phyloP scores from a whole-genome alignment of 306 rosid species.

The Trifolium subterraneum region DNA sequence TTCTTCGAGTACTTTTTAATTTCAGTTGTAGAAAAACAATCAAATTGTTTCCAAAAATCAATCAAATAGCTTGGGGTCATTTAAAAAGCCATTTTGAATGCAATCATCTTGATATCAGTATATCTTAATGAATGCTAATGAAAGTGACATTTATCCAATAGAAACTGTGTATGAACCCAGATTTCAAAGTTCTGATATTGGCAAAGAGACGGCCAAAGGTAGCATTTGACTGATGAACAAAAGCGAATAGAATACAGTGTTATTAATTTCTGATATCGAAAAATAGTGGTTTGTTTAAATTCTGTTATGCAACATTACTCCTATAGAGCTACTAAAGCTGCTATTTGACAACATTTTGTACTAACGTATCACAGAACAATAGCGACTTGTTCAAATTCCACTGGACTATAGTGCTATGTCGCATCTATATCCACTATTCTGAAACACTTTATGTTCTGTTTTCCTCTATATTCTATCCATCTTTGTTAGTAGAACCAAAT shows the following conservation, averaged over 20 bases:
- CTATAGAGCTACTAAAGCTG: too few relatives aligned
- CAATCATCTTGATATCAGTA: constrained; percentile 7
- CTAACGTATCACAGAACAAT: too few relatives aligned
- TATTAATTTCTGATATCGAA: too few relatives aligned
- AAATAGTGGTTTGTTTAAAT: too few relatives aligned
- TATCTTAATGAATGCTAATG: constrained; percentile 16
- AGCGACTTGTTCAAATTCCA: too few relatives aligned
- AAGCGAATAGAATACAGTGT: neutral
- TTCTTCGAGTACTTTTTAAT: neutral
- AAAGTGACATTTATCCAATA: neutral
- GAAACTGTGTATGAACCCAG: neutral
- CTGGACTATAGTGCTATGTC: too few relatives aligned
- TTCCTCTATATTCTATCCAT: neutral
- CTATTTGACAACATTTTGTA: too few relatives aligned
- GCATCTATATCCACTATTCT: too few relatives aligned
- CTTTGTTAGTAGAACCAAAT: neutral
- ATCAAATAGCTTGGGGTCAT: constrained; percentile 2
- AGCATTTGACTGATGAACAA: too few relatives aligned
- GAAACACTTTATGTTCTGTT: neutral
- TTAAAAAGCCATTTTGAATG: neutral
- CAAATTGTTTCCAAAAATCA: too few relatives aligned
- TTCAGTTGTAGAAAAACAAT: neutral
- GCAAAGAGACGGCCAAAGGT: neutral
- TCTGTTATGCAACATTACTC: too few relatives aligned
- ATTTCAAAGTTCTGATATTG: constrained; percentile 12